These are phyloP conservation scores for Fusarium marasasianum DNA, from an alignment of 2,329 filamentous ascomycete genomes.

Conservation along the genomic window DNA sequence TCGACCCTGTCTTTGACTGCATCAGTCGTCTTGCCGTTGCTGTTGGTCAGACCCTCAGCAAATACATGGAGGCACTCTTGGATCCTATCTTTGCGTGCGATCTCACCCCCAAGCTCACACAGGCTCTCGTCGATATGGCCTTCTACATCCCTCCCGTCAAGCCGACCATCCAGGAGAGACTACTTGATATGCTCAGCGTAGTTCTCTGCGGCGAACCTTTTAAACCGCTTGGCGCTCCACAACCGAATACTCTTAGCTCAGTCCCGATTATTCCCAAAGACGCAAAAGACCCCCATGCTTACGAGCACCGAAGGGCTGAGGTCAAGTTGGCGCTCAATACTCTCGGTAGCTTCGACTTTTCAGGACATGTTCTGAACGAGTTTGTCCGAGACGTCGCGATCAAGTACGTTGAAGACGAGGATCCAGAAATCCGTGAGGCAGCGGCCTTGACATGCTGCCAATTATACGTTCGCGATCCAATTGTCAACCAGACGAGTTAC, in stretches of 20 bases:
- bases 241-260: slow-evolving; percentile 79
- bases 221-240: slow-evolving; percentile 89
- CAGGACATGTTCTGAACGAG: slow-evolving; percentile 91
- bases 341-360: slow-evolving; percentile 97
- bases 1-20: slow-evolving; percentile 92
- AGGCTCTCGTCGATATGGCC: slow-evolving; percentile 97
- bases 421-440: slow-evolving; percentile 90
- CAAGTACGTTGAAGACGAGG: slow-evolving; percentile 97
- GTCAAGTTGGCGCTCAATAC: slow-evolving; percentile 95
- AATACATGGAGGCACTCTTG: slow-evolving; percentile 95
- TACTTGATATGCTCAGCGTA: slow-evolving; percentile 93
- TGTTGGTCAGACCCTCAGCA: slow-evolving; percentile 95
- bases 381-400: slow-evolving; percentile 98
- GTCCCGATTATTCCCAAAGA: slow-evolving; percentile 89
- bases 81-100: slow-evolving; percentile 98
- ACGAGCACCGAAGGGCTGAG: slow-evolving; percentile 83
- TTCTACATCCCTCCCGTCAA: slow-evolving; percentile 98
- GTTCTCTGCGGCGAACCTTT: slow-evolving; percentile 94
- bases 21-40: slow-evolving; percentile 96
- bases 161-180: slow-evolving; percentile 88
- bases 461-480: slow-evolving; percentile 94
- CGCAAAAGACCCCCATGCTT: slow-evolving; percentile 82
- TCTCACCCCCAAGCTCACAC: slow-evolving; percentile 89
- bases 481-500: slow-evolving; percentile 96
- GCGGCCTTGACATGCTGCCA: slow-evolving; percentile 97